A percentile compares a stretch with the other conserved stretches of the same genome.
Evolutionary conservation across 2,329 filamentous ascomycete species (phyloP).

Genomic region (Metarhizium humberi): DNA sequence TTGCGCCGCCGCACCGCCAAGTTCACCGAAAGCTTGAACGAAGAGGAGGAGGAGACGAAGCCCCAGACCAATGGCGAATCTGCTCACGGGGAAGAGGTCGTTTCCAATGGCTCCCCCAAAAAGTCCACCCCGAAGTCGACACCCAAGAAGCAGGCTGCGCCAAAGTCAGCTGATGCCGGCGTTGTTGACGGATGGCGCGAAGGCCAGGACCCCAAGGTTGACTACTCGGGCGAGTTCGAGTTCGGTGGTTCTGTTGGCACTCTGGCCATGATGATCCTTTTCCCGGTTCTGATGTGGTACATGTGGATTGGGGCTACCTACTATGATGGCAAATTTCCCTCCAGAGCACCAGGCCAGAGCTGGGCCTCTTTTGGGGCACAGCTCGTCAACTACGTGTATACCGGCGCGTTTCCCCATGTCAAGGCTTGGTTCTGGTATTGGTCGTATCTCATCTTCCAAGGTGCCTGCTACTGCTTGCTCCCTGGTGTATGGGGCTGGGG

Average conservation of each 20-base stretch:
- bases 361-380: slow-evolving; percentile 63
- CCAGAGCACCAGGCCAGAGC: slow-evolving; percentile 54
- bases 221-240: slow-evolving; percentile 59
- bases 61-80: slow-evolving; percentile 22
- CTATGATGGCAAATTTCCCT: slow-evolving; percentile 77
- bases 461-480: slow-evolving; percentile 70
- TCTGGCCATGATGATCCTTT: slow-evolving; percentile 77
- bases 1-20: slow-evolving; percentile 38
- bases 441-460: slow-evolving; percentile 82
- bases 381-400: slow-evolving; percentile 64
- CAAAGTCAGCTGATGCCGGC: slow-evolving; percentile 10
- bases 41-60: slow-evolving; percentile 27
- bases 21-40: slow-evolving; percentile 37
- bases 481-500: slow-evolving; percentile 84
- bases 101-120: slow-evolving; percentile 18
- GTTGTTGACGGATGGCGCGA: slow-evolving; percentile 47
- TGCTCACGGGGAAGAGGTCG: slow-evolving; percentile 12
- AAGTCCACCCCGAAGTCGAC: background rate
- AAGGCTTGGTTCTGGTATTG: slow-evolving; percentile 93
- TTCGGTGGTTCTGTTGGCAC: slow-evolving; percentile 85
- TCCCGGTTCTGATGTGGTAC: slow-evolving; percentile 96
- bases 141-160: slow-evolving; percentile 5
- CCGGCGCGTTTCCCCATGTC: slow-evolving; percentile 71
- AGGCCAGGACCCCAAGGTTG: slow-evolving; percentile 52
- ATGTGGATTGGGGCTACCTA: slow-evolving; percentile 97